Base-by-base conservation (phyloP, 768 basidiomycete genomes). In the Lactifluus volemus region DNA sequence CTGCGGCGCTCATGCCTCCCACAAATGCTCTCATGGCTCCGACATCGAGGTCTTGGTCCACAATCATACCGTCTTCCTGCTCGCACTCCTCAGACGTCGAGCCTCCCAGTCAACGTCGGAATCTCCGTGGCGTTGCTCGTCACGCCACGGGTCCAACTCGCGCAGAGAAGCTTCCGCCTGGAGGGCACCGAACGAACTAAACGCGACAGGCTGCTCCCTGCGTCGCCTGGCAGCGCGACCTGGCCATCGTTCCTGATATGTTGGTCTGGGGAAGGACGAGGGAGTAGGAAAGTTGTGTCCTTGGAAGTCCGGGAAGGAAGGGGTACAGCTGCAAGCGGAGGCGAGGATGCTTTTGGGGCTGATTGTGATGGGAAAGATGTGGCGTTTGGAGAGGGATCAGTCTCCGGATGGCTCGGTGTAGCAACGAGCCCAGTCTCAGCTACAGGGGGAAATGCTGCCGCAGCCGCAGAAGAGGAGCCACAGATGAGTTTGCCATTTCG, bases 91-190 rank as follows among this genome's bases (percentile, higher is more conserved):
- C 62, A 12, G 61, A 63, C 5, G 58, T 64, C n/a, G 63, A 64
- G n/a, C 78, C 79, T 1, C 83, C 83, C 84, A 87, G 47, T 87
- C 82, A 12, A 89, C 61, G 67, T 89, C 89, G 32, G 84, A 85
- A 68, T 86, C 86, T 0, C 78, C 85, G 48, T 75, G 72, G 53
- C 86, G 77, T 70, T 81, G 73, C 64, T 84, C 78, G n/a, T 75
- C 73, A 71, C 75, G 73, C 57, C 74, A 73, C 3, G 76, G 72
- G 67, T 79, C 75, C 25, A 51, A 67, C n/a, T 67, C 65, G 41
- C 71, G 78, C 65, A 85, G 67, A 64, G 73, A 72, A 12, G 75
- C 79, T 68, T 88, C 86, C 11, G 79, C 78, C 62, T 79, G 67
- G 65, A 80, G 78, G 15, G 81, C 84, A 0, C 84, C 78, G 54